phyloP scores from a whole-genome alignment of 352 stramenopile genomes.

The Thalassiosira exigua region DNA sequence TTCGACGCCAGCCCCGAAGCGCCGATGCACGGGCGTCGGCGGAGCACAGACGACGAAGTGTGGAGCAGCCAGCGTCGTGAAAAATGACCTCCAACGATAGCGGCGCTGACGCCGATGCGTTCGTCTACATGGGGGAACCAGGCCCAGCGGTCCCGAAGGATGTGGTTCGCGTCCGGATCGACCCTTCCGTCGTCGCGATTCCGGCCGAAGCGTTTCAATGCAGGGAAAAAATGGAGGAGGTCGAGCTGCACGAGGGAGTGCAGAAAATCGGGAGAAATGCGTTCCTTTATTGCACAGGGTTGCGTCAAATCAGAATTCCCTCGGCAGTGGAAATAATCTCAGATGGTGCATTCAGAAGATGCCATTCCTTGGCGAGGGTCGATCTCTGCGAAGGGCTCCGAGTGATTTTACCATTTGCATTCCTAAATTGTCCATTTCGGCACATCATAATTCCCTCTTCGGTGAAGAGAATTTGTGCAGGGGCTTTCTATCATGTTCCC shows the following conservation, averaged over 20 bases:
- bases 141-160: slow-evolving; percentile 2
- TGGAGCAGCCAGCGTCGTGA: too few relatives aligned
- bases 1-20: neutral
- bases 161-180: slow-evolving; percentile 12
- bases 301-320: slow-evolving; percentile 4
- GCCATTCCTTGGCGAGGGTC: neutral
- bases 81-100: too few relatives aligned
- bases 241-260: slow-evolving; percentile 4
- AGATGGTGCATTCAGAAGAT: neutral
- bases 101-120: neutral
- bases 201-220: neutral
- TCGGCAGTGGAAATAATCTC: slow-evolving; percentile 9
- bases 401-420: neutral
- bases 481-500: neutral
- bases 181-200: slow-evolving; percentile 19
- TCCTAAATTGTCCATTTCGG: neutral
- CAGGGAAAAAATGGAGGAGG: neutral
- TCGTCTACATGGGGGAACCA: slow-evolving; percentile 8
- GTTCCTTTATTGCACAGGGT: slow-evolving; percentile 12
- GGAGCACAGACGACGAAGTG: too few relatives aligned
- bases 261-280: neutral
- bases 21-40: neutral
- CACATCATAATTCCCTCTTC: neutral
- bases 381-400: neutral
- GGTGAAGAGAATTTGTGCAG: neutral